A percentile compares a stretch with the other conserved stretches of the same genome.
These are phyloP conservation scores for Fusarium chaquense DNA, from an alignment of 2,329 filamentous ascomycete genomes.

Conservation along the genomic window DNA sequence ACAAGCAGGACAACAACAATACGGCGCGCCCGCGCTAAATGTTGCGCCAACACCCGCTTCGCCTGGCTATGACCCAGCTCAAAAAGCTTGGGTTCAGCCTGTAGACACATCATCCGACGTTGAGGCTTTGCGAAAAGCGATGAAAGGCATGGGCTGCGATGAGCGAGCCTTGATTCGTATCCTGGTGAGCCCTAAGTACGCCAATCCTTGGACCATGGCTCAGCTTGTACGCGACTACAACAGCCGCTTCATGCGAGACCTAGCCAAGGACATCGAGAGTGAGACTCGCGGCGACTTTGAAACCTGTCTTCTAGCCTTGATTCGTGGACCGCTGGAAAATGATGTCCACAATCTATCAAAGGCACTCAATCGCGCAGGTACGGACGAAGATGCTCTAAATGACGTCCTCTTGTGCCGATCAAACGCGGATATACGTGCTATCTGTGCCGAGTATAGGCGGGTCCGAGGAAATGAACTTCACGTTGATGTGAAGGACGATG, in stretches of 20 bases:
- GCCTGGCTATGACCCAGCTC: slow-evolving; percentile 47
- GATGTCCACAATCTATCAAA: slow-evolving; percentile 50
- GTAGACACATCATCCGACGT: slow-evolving; percentile 50
- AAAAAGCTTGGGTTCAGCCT: slow-evolving; percentile 43
- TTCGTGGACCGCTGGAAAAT: slow-evolving; percentile 50
- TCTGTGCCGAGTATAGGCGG: slow-evolving; percentile 48
- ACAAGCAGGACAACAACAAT: slow-evolving; percentile 28
- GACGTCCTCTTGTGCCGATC: slow-evolving; percentile 53
- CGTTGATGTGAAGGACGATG: slow-evolving; percentile 50
- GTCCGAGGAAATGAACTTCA: slow-evolving; percentile 48
- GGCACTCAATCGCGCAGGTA: slow-evolving; percentile 49
- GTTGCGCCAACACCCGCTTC: slow-evolving; percentile 47
- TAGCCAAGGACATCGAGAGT: slow-evolving; percentile 52
- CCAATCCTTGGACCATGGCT: slow-evolving; percentile 50
- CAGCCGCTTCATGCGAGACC: slow-evolving; percentile 50
- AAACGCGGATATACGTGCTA: slow-evolving; percentile 53
- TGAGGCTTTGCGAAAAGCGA: slow-evolving; percentile 51
- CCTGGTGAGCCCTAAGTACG: slow-evolving; percentile 49
- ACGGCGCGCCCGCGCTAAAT: slow-evolving; percentile 16
- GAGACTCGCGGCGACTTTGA: slow-evolving; percentile 51
- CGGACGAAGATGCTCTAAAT: slow-evolving; percentile 52
- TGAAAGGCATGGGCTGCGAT: slow-evolving; percentile 54
- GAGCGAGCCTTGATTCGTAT: slow-evolving; percentile 49
- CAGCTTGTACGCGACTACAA: slow-evolving; percentile 52
- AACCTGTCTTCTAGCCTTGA: slow-evolving; percentile 48